Conservation (phyloP, 345 rosid species). For the Populus euphratica region DNA sequence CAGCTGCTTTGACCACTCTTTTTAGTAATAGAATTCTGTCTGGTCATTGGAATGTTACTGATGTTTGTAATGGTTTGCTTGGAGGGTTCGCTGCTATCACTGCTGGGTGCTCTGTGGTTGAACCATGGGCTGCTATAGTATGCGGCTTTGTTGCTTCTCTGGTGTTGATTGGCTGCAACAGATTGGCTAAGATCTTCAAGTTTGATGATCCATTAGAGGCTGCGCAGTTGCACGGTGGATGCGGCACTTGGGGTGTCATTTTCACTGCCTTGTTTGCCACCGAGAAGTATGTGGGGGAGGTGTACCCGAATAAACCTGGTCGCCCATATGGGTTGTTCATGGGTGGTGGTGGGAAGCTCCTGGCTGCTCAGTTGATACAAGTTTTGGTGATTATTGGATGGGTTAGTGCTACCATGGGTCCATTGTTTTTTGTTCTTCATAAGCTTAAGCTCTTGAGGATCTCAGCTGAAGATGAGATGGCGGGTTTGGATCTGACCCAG, state of each 20-base stretch:
- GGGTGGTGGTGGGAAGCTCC: conserved; percentile 84
- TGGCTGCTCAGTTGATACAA: conserved; percentile 77
- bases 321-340: conserved; percentile 64
- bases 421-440: conserved; percentile 55
- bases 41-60: conserved; percentile 89
- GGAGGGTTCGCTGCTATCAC: conserved; percentile 94
- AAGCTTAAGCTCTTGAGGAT: conserved; percentile 61
- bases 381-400: conserved; percentile 65
- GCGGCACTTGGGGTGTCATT: conserved; percentile 84
- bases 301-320: conserved; percentile 36
- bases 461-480: conserved; percentile 69
- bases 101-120: conserved; percentile 76
- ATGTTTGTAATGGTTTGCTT: conserved; percentile 84
- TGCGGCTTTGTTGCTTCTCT: conserved; percentile 81
- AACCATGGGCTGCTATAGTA: conserved; percentile 86
- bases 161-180: conserved; percentile 74
- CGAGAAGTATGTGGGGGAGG: conserved; percentile 48
- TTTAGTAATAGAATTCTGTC: conserved; percentile 67
- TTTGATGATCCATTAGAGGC: conserved; percentile 84
- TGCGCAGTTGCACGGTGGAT: conserved; percentile 87
- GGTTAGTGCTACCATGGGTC: conserved; percentile 88
- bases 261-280: conserved; percentile 78
- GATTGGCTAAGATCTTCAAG: conserved; percentile 48
- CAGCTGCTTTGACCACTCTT: conserved; percentile 86
- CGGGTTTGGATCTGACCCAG: conserved; percentile 83